Evolutionary conservation across 257 asterid species (phyloP), one percentile per base, ranked within the genome.

Genomic region (Solanum chiquidenum): DNA sequence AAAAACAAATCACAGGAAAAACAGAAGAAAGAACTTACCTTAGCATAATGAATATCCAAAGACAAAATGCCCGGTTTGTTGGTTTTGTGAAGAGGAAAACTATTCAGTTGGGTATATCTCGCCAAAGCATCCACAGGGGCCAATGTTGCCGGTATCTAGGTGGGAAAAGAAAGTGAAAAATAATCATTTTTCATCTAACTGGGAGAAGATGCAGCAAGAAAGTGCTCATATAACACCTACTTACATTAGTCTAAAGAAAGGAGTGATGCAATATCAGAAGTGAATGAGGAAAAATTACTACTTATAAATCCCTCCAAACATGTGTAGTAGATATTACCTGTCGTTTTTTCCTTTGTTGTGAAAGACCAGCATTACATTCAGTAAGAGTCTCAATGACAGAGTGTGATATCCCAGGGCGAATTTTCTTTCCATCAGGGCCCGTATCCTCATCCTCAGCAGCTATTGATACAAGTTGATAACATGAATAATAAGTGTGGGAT

Each of bases 11-110:
- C 27, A 27, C 11, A 21, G 85, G 9, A 27, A 79, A 46, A 49
- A 49, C 42, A 49, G 21, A 82, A 49, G 7, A 49, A 49, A 71
- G 74, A 40, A 49, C 49, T 52, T 92, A 96, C 99, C 99, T 94
- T 94, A 79, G 97, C 89, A 90, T 91, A 86, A 37, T 91, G 91
- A 89, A 96, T 94, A 88, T 97, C 99, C 96, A 97, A 33, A 11
- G 98, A 94, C 86, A 96, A 93, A 90, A 97, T 95, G 79, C 99
- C 99, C 42, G 99, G 99, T 89, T 96, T 97, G 92, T 92, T 96
- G 87, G 99, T 96, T 83, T 93, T 94, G 88, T 97, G 99, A 89
- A 97, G 99, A 80, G 99, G 99, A 90, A 93, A 93, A 69, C 96
- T 94, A 79, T 93, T 96, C 88, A 96, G 96, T 87, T 97, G 99